A percentile compares a stretch with the other conserved stretches of the same genome.
These are phyloP conservation scores for Trametes villosa DNA, from an alignment of 768 basidiomycete species.

Conservation along the genomic window DNA sequence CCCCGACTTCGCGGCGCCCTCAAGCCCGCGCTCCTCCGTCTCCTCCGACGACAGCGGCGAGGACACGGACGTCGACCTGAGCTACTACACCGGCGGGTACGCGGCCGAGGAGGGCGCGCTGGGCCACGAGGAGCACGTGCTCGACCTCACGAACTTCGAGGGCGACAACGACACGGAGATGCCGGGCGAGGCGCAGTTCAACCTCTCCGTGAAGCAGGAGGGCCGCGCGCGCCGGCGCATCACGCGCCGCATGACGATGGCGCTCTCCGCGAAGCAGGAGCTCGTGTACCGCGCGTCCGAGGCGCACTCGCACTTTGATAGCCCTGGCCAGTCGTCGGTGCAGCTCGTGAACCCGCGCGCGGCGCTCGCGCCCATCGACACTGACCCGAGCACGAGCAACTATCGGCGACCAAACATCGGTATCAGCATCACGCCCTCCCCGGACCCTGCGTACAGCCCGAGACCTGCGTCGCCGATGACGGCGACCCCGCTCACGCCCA, in stretches of 20 bases:
- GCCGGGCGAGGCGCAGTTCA: conserved; percentile 61
- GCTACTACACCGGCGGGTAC: conserved; percentile 45
- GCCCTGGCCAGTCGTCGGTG: conserved; percentile 2
- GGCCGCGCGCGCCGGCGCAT: conserved; percentile 60
- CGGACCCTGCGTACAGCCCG: neutral
- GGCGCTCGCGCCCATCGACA: conserved; percentile 14
- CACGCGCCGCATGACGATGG: conserved; percentile 38
- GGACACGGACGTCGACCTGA: conserved; percentile 46
- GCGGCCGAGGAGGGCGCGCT: conserved; percentile 41
- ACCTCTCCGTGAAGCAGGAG: conserved; percentile 56
- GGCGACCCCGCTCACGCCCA: neutral
- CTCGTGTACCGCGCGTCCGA: conserved; percentile 15
- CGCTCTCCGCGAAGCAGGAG: conserved; percentile 23
- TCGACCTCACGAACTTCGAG: conserved; percentile 79
- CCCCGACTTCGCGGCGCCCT: conserved; percentile 26
- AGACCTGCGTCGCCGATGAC: neutral
- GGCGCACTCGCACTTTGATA: conserved; percentile 8
- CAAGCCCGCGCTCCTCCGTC: conserved; percentile 17
- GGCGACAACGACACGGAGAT: conserved; percentile 66
- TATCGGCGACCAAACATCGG: conserved; percentile 2
- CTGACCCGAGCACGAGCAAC: neutral
- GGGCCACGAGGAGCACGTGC: conserved; percentile 52
- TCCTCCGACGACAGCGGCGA: conserved; percentile 40
- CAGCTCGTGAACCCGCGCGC: conserved; percentile 13
- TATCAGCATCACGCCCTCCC: neutral